Base-by-base conservation (phyloP, 495 filamentous ascomycete species). In the Neurospora cerealis region DNA sequence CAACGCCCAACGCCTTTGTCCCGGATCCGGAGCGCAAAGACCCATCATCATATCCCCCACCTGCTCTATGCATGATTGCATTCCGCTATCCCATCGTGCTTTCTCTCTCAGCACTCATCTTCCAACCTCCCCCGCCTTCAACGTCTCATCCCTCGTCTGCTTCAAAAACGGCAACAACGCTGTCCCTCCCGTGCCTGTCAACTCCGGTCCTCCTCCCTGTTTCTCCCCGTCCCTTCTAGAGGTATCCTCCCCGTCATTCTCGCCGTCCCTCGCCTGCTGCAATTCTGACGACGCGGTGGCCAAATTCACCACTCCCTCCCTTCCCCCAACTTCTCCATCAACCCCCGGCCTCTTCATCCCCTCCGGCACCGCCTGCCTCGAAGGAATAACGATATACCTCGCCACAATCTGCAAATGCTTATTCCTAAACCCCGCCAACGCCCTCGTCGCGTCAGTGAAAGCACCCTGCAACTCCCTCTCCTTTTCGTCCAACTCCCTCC, bases 331-430 rank as follows among this genome's bases (percentile, higher is more conserved):
- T n/a, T n/a, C n/a, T n/a, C n/a, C n/a, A n/a, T n/a, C n/a, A n/a
- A n/a, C n/a, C n/a, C n/a, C n/a, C n/a, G n/a, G n/a, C n/a, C n/a
- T n/a, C n/a, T n/a, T 78, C 17, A 83, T 3, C 32, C 10, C 28
- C 21, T 34, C 62, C 32, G 24, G 39, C 15, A 39, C 41, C 21
- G 71, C 74, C 73, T 84, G 84, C 40, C 82, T 78, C 11, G 83
- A 83, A 48, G 87, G 91, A 72, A 97, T 81, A 74, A 98, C 91
- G 79, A 99, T 97, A 79, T 98, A 99, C 32, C 96, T 88, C 39
- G 93, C 91, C 4, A 99, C 96, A 75, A 99, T 93, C 80, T 93
- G 91, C 78, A 98, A 90, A 76, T 99, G 96, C 77, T 93, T 95
- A 79, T 94, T 93, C 62, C 96, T 89, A 73, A 99, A 90, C 54